phyloP scores from a whole-genome alignment of 129 eudicot species.

The Apium graveolens region DNA sequence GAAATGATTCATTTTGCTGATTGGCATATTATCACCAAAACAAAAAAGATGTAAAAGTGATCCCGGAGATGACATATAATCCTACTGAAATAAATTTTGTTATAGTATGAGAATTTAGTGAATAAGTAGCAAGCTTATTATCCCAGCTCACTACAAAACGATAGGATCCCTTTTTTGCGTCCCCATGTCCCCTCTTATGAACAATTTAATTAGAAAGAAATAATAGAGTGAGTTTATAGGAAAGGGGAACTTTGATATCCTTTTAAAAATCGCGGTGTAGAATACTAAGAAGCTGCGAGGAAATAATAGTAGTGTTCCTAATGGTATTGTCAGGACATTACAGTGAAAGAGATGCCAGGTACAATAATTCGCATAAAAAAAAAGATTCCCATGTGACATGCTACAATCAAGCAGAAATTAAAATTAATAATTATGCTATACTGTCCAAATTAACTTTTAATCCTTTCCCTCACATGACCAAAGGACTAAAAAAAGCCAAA shows the following conservation, averaged over 20 bases:
- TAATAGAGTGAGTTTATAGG: neutral
- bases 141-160: no score
- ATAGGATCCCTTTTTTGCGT: no score
- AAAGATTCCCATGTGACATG: conserved; percentile 1
- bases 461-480: neutral
- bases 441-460: neutral
- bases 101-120: no score
- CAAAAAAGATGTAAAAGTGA: no score
- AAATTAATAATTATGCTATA: neutral
- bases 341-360: neutral
- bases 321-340: neutral
- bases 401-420: neutral
- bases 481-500: neutral
- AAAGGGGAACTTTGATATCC: neutral
- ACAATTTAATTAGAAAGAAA: neutral
- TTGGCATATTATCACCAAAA: neutral
- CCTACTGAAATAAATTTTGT: no score
- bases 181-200: no score
- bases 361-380: neutral
- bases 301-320: neutral
- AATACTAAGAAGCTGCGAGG: neutral
- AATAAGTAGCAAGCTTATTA: no score
- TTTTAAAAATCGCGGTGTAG: neutral
- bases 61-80: no score
- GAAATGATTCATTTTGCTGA: neutral